Base-by-base conservation (phyloP, 1,139 yeast species). In the Magnusiomyces ingens region DNA sequence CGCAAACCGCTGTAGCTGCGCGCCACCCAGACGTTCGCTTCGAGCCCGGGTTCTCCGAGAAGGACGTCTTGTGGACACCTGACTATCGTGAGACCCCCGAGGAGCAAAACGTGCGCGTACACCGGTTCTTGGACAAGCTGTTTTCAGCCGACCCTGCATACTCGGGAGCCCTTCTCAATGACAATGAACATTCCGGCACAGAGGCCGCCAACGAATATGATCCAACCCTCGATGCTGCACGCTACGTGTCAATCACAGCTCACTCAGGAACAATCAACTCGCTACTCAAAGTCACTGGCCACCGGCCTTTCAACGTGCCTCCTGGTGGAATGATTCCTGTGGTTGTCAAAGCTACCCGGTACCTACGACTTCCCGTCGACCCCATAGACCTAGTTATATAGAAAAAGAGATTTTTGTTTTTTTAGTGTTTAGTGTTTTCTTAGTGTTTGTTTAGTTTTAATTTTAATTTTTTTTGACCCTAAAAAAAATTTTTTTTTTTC, bases 241-340 rank as follows among this genome's bases (percentile, higher is more conserved):
- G 71, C 53, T 58, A 68, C 5, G 67, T 73, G 41, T 78, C 78
- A 36, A 73, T 79, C 43, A 80, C 87, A 0, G 75, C 84, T 4
- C 88, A 83, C 62, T 81, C 85, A 0, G 87, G 86, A 2, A 78
- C 81, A 21, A 80, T 82, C 38, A 67, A 82, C 55, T 72, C 80
- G 36, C 71, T 81, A 42, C 67, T 82, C 11, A 71, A 77, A 32
- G 85, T 77, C 1, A 63, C 77, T 38, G 75, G 75, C 1, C 87
- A 82, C 62, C 69, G 84, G 52, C 69, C 70, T 47, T 82, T 80
- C 62, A 73, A 80, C 17, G 73, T 82, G 46, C 75, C 80, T 13
- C 80, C 87, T 0, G 88, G 87, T 0, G 87, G 85, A 3, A 79
- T 82, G 81, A 75, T 82, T 26, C 87, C 87, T 1, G 73, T 81